Conservation (phyloP, 345 rosid species). For the Dovyalis caffra region DNA sequence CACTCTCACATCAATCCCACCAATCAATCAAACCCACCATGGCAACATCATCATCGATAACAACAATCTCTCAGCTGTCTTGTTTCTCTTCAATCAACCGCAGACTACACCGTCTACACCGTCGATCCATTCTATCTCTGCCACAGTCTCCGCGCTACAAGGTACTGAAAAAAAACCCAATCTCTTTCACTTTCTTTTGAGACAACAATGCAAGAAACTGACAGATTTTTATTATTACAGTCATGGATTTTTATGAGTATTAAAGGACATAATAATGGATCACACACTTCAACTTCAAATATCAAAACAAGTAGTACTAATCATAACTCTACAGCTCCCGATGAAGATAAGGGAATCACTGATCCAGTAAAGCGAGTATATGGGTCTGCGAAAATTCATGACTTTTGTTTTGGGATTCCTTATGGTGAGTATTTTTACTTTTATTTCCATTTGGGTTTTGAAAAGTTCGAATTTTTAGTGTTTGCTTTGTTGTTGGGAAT, state of each 20-base stretch:
- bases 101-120: constrained; percentile 36
- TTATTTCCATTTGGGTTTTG: not conserved
- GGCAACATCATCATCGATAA: constrained; percentile 23
- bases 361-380: constrained; percentile 35
- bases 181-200: not conserved
- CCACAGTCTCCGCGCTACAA: constrained; percentile 29
- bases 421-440: constrained; percentile 57
- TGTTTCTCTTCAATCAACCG: constrained; percentile 61
- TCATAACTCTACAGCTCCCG: constrained; percentile 42
- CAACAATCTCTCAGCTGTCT: constrained; percentile 54
- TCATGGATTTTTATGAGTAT: constrained; percentile 46
- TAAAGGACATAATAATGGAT: constrained; percentile 33
- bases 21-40: constrained; percentile 1
- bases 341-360: constrained; percentile 12
- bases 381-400: constrained; percentile 76
- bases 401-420: constrained; percentile 94
- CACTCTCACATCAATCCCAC: not conserved
- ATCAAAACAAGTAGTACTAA: constrained; percentile 19
- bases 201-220: not conserved
- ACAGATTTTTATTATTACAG: constrained; percentile 26
- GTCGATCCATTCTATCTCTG: constrained; percentile 23
- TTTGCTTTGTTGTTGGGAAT: not conserved
- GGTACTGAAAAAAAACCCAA: constrained; percentile 30
- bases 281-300: constrained; percentile 29
- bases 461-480: not conserved